Conservation (phyloP, 2,329 filamentous ascomycete genomes). For the Microdochium bolleyi region DNA sequence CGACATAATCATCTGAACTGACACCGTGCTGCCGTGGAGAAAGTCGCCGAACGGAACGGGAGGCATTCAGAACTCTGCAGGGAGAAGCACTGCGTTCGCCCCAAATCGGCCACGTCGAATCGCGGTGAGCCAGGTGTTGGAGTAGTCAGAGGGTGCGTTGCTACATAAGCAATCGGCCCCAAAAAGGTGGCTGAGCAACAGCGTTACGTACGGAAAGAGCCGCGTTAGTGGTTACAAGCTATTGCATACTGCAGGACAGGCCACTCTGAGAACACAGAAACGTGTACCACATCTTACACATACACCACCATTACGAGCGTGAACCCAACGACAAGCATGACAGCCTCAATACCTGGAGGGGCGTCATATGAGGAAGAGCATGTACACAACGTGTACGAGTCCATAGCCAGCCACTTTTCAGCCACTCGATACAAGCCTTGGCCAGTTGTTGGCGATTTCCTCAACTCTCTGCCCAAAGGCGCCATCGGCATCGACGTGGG, state of each 20-base stretch:
- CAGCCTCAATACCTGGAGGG: slow-evolving; percentile 22
- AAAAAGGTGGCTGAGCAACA: not conserved
- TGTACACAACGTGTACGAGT: slow-evolving; percentile 87
- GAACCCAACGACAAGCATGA: slow-evolving; percentile 8
- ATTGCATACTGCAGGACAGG: not conserved
- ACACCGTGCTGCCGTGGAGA: too few species aligned
- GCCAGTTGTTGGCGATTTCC: slow-evolving; percentile 81
- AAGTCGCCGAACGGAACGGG: not conserved
- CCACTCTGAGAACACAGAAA: not conserved
- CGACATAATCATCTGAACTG: too few species aligned
- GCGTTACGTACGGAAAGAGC: not conserved
- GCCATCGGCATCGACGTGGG: slow-evolving; percentile 84
- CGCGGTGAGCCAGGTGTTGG: not conserved
- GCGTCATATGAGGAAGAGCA: slow-evolving; percentile 73
- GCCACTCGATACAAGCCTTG: slow-evolving; percentile 77
- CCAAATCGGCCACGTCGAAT: not conserved
- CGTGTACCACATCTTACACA: not conserved
- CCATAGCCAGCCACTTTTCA: slow-evolving; percentile 79
- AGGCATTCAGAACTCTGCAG: not conserved
- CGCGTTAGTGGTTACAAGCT: not conserved
- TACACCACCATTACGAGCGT: not conserved
- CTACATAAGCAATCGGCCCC: not conserved
- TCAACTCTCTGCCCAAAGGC: slow-evolving; percentile 57
- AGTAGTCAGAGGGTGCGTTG: not conserved
- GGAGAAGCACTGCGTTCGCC: not conserved